Evolutionary conservation across 2,329 filamentous ascomycete species (phyloP), one percentile per base, ranked within the genome.

Genomic region (Penicillium olsonii): DNA sequence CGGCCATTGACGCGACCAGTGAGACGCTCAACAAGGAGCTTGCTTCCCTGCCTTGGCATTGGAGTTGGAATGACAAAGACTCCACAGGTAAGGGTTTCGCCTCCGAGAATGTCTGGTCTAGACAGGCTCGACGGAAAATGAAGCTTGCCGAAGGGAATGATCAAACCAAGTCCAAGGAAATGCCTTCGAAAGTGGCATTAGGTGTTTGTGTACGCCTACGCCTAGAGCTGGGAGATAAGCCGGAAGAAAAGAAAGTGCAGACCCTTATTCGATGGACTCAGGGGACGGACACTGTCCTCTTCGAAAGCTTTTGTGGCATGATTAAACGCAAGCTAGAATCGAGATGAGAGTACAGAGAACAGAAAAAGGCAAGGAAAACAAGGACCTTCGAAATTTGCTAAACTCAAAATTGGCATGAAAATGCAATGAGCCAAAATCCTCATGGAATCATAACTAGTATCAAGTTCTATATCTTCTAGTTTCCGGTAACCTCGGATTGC

Each of bases 261-360:
- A 72, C 87, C 4, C 59, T 70, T 4, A 75, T 87, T 45, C 78
- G 88, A 26, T 95, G 90, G 92, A 64, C 90, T 1, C 84, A 89
- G 60, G 92, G 94, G 0, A 76, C 78, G 5, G 88, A 95, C 57
- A 75, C 81, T 15, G 78, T 85, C 0, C 65, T 94, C 0, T 96
- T 92, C 69, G 88, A 95, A 71, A 96, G 92, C 66, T 90, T 99
- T 55, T 87, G 85, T 52, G 91, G 90, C 0, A 90, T 92, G 75
- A 56, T 95, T 37, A 88, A 84, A 68, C 75, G 81, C 29, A 81
- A 78, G 48, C 19, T 74, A 29, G 66, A 68, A 39, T 56, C 33
- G 17, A 46, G 37, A 42, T 51, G 10, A 51, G 26, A 20, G 22
- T 17, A n/a, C 18, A 5, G 3, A 20, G 15, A 18, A 40, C 15